A percentile compares a stretch with the other conserved stretches of the same genome.
Evolutionary conservation across 345 rosid species (phyloP).

Genomic region (Gossypium stocksii): DNA sequence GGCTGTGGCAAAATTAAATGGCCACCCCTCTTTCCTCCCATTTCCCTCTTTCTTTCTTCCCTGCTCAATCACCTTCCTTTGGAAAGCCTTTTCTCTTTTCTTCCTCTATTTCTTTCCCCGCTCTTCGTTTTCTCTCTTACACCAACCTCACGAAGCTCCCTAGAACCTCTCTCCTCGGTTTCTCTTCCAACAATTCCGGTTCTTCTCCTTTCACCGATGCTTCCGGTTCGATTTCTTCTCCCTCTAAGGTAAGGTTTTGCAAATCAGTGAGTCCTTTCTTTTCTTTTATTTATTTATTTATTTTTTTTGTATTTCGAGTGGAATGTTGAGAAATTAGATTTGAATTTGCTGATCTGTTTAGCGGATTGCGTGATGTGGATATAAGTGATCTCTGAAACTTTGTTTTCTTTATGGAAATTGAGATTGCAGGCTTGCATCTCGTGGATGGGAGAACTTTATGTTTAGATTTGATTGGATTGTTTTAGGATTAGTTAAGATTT

Average conservation of each 20-base stretch:
- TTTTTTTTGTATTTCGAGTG: too few relatives aligned
- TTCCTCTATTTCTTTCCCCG: conserved; percentile 5
- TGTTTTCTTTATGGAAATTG: background rate
- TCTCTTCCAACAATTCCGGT: conserved; percentile 28
- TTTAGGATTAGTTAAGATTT: background rate
- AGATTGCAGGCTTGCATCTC: background rate
- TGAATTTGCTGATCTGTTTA: background rate
- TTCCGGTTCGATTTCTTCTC: conserved; percentile 29
- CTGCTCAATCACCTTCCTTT: conserved; percentile 8
- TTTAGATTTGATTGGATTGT: background rate
- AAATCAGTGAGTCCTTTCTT: background rate
- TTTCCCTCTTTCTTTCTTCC: conserved; percentile 9
- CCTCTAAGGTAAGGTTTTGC: conserved; percentile 38
- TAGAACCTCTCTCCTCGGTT: conserved; percentile 26
- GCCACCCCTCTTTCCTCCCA: conserved; percentile 25
- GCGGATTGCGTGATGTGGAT: background rate
- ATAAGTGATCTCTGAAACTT: too few relatives aligned
- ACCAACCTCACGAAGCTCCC: conserved; percentile 23
- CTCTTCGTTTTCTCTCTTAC: background rate
- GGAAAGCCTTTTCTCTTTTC: background rate
- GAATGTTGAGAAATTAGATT: background rate
- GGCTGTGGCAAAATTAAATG: background rate
- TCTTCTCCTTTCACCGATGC: conserved; percentile 43
- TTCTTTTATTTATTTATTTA: too few relatives aligned
- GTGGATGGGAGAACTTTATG: background rate